Conservation (phyloP, 2,329 filamentous ascomycete genomes). For the Diaporthe citriasiana region DNA sequence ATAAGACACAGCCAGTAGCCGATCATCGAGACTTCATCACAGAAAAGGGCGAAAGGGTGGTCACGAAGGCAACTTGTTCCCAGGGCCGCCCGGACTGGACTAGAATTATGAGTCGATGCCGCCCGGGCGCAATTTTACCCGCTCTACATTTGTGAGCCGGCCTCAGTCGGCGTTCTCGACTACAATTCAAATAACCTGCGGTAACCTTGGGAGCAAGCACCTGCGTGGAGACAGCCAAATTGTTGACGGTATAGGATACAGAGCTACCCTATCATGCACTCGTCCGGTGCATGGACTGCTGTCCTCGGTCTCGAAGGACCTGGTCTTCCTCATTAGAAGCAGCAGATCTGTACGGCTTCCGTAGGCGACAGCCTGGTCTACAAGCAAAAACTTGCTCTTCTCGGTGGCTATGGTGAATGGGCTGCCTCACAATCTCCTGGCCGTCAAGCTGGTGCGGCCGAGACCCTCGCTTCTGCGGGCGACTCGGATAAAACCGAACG, state of each 20-base stretch:
- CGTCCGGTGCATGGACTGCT: not conserved
- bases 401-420: not conserved
- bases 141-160: not conserved
- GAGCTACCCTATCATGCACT: not conserved
- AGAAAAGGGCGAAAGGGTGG: not conserved
- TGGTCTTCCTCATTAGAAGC: not conserved
- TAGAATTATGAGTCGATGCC: not conserved
- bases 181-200: not conserved
- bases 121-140: not conserved
- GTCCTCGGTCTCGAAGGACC: not conserved
- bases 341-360: not conserved
- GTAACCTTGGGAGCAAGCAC: not conserved
- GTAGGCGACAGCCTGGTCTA: not conserved
- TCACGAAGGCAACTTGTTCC: not conserved
- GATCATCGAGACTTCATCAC: not conserved
- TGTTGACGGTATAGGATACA: not conserved
- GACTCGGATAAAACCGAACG: conserved; percentile 13
- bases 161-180: not conserved
- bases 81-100: not conserved
- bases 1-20: not conserved
- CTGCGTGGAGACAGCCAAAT: not conserved
- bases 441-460: not conserved
- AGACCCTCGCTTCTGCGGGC: conserved; percentile 28
- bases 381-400: not conserved
- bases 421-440: conserved; percentile 21